These are phyloP conservation scores for Scedosporium apiospermum DNA, from an alignment of 2,329 filamentous ascomycete species.

Conservation along the genomic window DNA sequence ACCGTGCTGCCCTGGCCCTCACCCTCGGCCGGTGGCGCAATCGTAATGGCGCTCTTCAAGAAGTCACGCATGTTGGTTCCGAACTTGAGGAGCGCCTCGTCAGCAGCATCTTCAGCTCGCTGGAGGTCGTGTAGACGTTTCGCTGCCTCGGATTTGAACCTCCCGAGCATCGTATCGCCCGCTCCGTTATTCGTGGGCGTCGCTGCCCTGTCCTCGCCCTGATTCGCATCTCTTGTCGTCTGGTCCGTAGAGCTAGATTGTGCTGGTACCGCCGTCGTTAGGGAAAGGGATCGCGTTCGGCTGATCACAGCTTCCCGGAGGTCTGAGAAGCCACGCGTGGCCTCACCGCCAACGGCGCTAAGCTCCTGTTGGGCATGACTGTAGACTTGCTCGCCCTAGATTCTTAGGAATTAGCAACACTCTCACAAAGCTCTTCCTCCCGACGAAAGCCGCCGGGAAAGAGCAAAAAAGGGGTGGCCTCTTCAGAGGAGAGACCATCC, in stretches of 20 bases:
- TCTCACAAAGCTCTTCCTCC: background rate
- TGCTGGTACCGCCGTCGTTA: constrained; percentile 35
- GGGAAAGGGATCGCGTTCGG: constrained; percentile 64
- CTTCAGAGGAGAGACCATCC: background rate
- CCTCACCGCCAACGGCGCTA: constrained; percentile 67
- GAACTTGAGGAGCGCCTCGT: constrained; percentile 88
- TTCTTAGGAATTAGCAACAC: constrained; percentile 9
- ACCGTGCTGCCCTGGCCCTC: constrained; percentile 49
- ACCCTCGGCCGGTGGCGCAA: constrained; percentile 60
- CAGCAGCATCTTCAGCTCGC: constrained; percentile 86
- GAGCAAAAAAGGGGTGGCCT: background rate
- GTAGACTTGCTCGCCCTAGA: constrained; percentile 69
- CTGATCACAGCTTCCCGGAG: constrained; percentile 58
- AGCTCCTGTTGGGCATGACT: constrained; percentile 82
- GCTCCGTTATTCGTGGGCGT: constrained; percentile 40
- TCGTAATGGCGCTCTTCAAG: constrained; percentile 79
- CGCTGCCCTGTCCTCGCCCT: constrained; percentile 27
- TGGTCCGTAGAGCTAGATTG: constrained; percentile 13
- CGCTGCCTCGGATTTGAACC: constrained; percentile 66
- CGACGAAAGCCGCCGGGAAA: background rate
- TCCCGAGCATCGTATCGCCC: constrained; percentile 61
- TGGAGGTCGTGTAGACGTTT: constrained; percentile 84
- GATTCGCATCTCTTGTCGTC: constrained; percentile 14
- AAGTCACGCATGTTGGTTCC: constrained; percentile 85
- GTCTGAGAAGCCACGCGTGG: constrained; percentile 68